A percentile compares a stretch with the other conserved stretches of the same genome.
phyloP scores from a whole-genome alignment of 2,329 filamentous ascomycete genomes.

The Trichocomaceae sp. region DNA sequence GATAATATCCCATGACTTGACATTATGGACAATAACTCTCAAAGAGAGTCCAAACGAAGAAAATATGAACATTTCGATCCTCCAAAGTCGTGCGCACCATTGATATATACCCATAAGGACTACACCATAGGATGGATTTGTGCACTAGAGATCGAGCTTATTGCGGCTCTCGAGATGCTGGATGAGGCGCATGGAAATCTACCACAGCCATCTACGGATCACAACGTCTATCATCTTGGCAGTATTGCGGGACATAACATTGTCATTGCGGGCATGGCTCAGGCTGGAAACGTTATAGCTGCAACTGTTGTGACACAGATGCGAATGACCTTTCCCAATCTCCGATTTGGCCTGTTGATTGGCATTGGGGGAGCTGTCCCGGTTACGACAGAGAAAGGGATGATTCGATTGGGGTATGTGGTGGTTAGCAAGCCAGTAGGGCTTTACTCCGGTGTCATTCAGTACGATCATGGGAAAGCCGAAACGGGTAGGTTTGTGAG shows the following conservation, averaged over 20 bases:
- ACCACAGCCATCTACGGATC: slow-evolving; percentile 11
- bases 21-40: background rate
- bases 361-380: slow-evolving; percentile 19
- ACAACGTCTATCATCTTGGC: slow-evolving; percentile 18
- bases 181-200: slow-evolving; percentile 15
- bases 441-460: slow-evolving; percentile 12
- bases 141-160: slow-evolving; percentile 18
- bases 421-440: slow-evolving; percentile 17
- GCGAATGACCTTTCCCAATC: slow-evolving; percentile 17
- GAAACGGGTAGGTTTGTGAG: slow-evolving; percentile 10
- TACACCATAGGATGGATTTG: slow-evolving; percentile 20
- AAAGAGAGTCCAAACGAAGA: background rate
- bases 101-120: slow-evolving; percentile 8
- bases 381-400: slow-evolving; percentile 7
- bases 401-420: slow-evolving; percentile 19
- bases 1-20: too few species aligned
- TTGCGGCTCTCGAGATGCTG: slow-evolving; percentile 19
- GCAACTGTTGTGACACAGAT: slow-evolving; percentile 15
- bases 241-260: slow-evolving; percentile 20
- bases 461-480: slow-evolving; percentile 17
- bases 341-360: slow-evolving; percentile 18
- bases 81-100: background rate
- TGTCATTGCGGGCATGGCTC: slow-evolving; percentile 16
- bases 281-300: slow-evolving; percentile 9
- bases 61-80: background rate